phyloP scores from a whole-genome alignment of 2,329 filamentous ascomycete genomes.

The Aspergillus sp. region DNA sequence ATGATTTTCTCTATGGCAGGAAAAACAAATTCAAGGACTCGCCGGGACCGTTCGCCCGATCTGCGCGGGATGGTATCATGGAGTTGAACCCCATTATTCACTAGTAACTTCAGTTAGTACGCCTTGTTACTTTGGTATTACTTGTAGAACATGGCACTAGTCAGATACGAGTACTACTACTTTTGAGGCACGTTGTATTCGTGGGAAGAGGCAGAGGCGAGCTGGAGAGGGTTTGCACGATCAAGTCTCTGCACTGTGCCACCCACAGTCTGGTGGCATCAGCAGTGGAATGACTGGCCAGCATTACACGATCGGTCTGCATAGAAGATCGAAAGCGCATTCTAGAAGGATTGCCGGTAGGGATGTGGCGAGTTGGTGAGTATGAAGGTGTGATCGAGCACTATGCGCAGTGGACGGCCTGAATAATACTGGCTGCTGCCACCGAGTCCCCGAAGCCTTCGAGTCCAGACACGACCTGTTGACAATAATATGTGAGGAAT shows the following conservation, averaged over 20 bases:
- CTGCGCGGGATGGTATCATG: slow-evolving; percentile 5
- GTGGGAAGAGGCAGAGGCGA: neutral
- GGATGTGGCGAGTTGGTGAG: slow-evolving; percentile 7
- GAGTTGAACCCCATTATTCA: neutral
- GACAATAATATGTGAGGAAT: neutral
- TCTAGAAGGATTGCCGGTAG: slow-evolving; percentile 20
- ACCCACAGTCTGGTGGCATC: slow-evolving; percentile 12
- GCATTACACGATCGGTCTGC: slow-evolving; percentile 15
- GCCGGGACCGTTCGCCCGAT: neutral
- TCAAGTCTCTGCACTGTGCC: slow-evolving; percentile 12
- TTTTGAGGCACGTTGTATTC: neutral
- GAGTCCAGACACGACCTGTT: neutral
- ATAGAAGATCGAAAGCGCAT: slow-evolving; percentile 21
- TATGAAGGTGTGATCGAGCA: neutral
- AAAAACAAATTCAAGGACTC: neutral
- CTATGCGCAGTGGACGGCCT: neutral
- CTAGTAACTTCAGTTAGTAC: slow-evolving; percentile 1
- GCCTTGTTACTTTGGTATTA: neutral
- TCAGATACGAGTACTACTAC: neutral
- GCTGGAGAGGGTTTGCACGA: slow-evolving; percentile 3
- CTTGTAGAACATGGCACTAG: neutral
- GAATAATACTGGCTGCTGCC: neutral
- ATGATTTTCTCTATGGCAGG: neutral
- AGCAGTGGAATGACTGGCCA: slow-evolving; percentile 13
- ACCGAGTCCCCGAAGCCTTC: neutral